Evolutionary conservation across 2,329 filamentous ascomycete species (phyloP).

Genomic region (Phoma sp.): DNA sequence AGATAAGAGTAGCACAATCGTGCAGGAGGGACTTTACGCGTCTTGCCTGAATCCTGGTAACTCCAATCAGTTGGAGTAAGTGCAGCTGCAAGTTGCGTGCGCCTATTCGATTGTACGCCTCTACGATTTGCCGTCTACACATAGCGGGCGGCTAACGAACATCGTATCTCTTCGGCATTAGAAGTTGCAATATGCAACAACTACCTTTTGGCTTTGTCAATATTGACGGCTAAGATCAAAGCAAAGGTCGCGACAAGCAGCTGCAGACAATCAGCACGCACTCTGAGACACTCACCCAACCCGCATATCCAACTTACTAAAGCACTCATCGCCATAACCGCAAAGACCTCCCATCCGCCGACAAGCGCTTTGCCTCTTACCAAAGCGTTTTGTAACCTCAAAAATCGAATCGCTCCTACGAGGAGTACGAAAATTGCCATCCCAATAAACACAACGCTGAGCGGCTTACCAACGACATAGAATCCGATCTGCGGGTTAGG

Average conservation of each 20-base stretch:
- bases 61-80: slow-evolving; percentile 8
- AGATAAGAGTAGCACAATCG: slow-evolving; percentile 9
- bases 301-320: slow-evolving; percentile 53
- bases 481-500: slow-evolving; percentile 61
- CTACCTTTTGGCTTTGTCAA: slow-evolving; percentile 17
- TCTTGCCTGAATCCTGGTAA: not conserved
- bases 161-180: not conserved
- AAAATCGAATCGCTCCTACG: slow-evolving; percentile 65
- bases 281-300: not conserved
- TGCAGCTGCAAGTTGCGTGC: not conserved
- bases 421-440: slow-evolving; percentile 57
- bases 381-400: slow-evolving; percentile 65
- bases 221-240: slow-evolving; percentile 24
- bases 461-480: slow-evolving; percentile 64
- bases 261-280: slow-evolving; percentile 19
- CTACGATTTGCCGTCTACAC: not conserved
- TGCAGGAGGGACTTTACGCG: slow-evolving; percentile 2
- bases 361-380: slow-evolving; percentile 62
- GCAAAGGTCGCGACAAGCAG: slow-evolving; percentile 27
- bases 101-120: not conserved
- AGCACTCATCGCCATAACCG: slow-evolving; percentile 54
- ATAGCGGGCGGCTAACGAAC: not conserved
- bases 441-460: slow-evolving; percentile 58
- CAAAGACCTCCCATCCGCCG: slow-evolving; percentile 65
- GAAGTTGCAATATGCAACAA: no score